phyloP scores from a whole-genome alignment of 257 asterid species.

The Rauvolfia tetraphylla region DNA sequence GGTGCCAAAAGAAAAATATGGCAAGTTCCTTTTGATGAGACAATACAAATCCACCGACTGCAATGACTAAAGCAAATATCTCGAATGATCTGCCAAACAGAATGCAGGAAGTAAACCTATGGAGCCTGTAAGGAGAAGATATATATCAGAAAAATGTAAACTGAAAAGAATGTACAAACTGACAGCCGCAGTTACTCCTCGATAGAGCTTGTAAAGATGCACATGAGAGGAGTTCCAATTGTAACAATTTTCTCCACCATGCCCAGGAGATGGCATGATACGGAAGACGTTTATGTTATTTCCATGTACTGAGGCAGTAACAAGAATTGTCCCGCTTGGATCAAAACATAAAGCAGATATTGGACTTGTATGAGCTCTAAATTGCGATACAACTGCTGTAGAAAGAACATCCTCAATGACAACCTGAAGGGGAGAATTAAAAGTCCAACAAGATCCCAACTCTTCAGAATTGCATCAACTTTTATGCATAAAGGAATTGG shows the following conservation, averaged over 20 bases:
- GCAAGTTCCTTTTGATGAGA: slow-evolving; percentile 66
- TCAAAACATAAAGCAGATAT: slow-evolving; percentile 75
- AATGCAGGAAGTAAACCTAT: slow-evolving; percentile 13
- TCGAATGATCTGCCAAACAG: slow-evolving; percentile 52
- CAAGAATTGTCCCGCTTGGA: slow-evolving; percentile 70
- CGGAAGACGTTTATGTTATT: slow-evolving; percentile 56
- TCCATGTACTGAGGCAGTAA: slow-evolving; percentile 75
- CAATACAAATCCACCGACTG: slow-evolving; percentile 68
- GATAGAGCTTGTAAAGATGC: slow-evolving; percentile 68
- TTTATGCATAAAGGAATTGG: neutral
- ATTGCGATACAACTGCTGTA: slow-evolving; percentile 58
- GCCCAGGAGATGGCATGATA: slow-evolving; percentile 47
- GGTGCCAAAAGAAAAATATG: slow-evolving; percentile 62
- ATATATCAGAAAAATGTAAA: slow-evolving; percentile 9
- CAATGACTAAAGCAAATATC: slow-evolving; percentile 62
- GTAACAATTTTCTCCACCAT: slow-evolving; percentile 36
- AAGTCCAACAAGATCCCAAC: neutral
- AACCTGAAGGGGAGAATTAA: slow-evolving; percentile 35
- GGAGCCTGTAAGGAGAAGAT: slow-evolving; percentile 13
- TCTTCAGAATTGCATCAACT: neutral
- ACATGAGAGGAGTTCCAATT: slow-evolving; percentile 59
- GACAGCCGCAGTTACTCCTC: slow-evolving; percentile 79
- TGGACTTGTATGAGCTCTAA: slow-evolving; percentile 75
- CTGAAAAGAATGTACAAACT: slow-evolving; percentile 27
- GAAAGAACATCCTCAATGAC: slow-evolving; percentile 62